Evolutionary conservation across 768 basidiomycete genomes (phyloP).

Genomic region (Sistotremastrum niveocremeum): DNA sequence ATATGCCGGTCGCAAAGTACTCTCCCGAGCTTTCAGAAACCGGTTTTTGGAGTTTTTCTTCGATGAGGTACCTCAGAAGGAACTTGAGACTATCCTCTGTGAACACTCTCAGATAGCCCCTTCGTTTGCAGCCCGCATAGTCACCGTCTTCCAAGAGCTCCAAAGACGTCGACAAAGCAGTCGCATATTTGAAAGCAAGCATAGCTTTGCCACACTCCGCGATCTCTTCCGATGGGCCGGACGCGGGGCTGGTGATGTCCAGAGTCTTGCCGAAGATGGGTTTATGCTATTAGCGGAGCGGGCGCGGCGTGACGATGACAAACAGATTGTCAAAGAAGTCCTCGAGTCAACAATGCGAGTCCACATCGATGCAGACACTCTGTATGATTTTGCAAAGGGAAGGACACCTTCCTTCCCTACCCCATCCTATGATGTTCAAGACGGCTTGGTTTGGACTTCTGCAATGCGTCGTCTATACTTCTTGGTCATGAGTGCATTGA

Average conservation of each 20-base stretch:
- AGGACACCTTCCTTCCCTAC: conserved; percentile 19
- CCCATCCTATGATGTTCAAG: conserved; percentile 23
- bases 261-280: conserved; percentile 89
- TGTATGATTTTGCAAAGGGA: conserved; percentile 36
- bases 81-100: conserved; percentile 88
- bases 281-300: conserved; percentile 97
- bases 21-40: conserved; percentile 93
- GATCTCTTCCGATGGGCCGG: conserved; percentile 97
- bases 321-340: conserved; percentile 78
- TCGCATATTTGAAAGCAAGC: conserved; percentile 94
- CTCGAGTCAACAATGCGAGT: conserved; percentile 86
- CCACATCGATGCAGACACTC: conserved; percentile 49
- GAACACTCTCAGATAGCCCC: conserved; percentile 88
- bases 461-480: conserved; percentile 87
- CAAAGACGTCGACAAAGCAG: conserved; percentile 84
- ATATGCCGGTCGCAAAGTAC: conserved; percentile 87
- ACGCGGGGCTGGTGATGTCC: conserved; percentile 76
- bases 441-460: conserved; percentile 74
- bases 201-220: conserved; percentile 91
- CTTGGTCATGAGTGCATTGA: conserved; percentile 71
- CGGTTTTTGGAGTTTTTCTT: conserved; percentile 97
- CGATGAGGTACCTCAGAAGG: conserved; percentile 87
- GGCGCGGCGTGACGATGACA: conserved; percentile 74
- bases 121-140: conserved; percentile 83
- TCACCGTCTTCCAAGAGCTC: conserved; percentile 82